Percentiles rank a stretch among this genome's conserved stretches.
phyloP scores from a whole-genome alignment of 345 rosid genomes.

The Eucalyptus melliodora region DNA sequence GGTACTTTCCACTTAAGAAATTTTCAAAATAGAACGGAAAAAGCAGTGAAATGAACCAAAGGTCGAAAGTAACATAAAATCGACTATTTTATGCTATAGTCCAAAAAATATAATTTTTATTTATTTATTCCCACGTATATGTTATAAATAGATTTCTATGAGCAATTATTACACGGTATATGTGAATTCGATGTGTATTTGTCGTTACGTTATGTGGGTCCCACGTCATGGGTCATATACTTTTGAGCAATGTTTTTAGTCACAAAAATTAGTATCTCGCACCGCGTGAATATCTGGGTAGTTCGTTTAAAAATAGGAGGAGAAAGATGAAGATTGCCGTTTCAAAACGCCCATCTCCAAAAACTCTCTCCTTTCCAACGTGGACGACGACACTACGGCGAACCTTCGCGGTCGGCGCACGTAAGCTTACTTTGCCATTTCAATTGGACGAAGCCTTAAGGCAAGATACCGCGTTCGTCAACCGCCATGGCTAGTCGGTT shows the following conservation, averaged over 20 bases:
- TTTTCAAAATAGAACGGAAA: not conserved
- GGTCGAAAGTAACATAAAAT: not conserved
- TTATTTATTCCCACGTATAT: not conserved
- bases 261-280: not conserved
- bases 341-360: not conserved
- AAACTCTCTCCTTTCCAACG: not conserved
- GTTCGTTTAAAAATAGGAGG: not conserved
- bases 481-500: too few species aligned
- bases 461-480: too few species aligned
- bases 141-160: not conserved
- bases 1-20: not conserved
- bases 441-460: too few species aligned
- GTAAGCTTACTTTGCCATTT: too few species aligned
- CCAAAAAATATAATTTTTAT: not conserved
- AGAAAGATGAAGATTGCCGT: not conserved
- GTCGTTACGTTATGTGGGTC: not conserved
- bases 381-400: not conserved
- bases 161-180: not conserved
- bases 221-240: not conserved
- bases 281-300: not conserved
- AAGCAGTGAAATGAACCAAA: not conserved
- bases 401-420: not conserved
- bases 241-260: not conserved
- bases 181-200: not conserved
- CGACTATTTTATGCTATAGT: not conserved